Percentiles rank a stretch among this genome's conserved stretches.
These are phyloP conservation scores for Lepidopterella palustris DNA, from an alignment of 495 filamentous ascomycete species.

Conservation along the genomic window DNA sequence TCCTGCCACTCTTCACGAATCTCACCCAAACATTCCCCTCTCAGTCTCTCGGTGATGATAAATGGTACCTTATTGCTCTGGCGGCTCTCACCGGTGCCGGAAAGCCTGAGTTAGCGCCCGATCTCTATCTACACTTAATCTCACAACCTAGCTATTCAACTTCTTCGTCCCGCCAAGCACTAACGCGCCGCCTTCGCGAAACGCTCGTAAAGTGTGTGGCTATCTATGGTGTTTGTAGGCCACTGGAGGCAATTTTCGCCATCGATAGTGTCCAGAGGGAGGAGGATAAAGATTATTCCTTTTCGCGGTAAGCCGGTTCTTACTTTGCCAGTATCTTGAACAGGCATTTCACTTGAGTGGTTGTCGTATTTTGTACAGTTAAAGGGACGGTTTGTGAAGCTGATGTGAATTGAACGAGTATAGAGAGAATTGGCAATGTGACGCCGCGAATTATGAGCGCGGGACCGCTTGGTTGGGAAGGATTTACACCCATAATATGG, in stretches of 20 bases:
- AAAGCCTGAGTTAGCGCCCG: constrained; percentile 27
- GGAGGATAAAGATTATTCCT: constrained; percentile 37
- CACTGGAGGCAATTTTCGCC: constrained; percentile 33
- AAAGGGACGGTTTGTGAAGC: neutral
- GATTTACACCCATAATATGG: constrained; percentile 32
- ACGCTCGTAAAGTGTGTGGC: constrained; percentile 33
- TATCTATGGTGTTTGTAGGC: constrained; percentile 31
- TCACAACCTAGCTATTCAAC: constrained; percentile 26
- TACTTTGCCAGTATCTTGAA: too few species aligned
- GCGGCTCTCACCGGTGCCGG: constrained; percentile 28
- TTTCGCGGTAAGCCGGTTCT: constrained; percentile 34
- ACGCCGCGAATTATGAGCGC: constrained; percentile 30
- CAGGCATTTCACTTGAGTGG: too few species aligned
- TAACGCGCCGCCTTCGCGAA: constrained; percentile 34
- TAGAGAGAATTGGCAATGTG: constrained; percentile 36
- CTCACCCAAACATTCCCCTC: neutral
- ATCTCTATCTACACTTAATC: constrained; percentile 33
- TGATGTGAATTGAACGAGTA: neutral
- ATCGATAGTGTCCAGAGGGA: constrained; percentile 28
- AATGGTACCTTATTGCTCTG: constrained; percentile 5
- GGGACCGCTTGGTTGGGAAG: constrained; percentile 29
- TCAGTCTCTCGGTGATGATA: constrained; percentile 3
- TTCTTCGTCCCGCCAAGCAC: constrained; percentile 27
- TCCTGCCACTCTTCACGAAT: constrained; percentile 3
- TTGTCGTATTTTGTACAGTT: neutral